Evolutionary conservation across 1,284 basidiomycete genomes (phyloP).

Genomic region (Phellinidium pouzarii): DNA sequence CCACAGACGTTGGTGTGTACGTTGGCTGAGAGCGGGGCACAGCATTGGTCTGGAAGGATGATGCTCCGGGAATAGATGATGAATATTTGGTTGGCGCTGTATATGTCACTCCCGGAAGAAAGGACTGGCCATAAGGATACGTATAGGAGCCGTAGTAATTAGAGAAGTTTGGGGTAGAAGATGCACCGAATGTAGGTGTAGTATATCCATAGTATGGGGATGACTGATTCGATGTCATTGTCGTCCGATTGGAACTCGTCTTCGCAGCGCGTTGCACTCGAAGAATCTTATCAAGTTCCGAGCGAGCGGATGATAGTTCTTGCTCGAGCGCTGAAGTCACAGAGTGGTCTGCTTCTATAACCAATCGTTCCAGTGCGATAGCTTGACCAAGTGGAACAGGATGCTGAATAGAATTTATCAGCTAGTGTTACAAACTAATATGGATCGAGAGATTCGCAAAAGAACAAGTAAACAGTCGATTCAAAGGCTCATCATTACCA

Average conservation of each 20-base stretch:
- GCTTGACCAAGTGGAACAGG: constrained; percentile 53
- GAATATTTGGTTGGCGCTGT: constrained; percentile 31
- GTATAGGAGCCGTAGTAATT: constrained; percentile 34
- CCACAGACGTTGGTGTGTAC: constrained; percentile 27
- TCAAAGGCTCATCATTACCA: constrained; percentile 4
- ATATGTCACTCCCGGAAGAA: constrained; percentile 19
- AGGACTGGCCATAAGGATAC: constrained; percentile 33
- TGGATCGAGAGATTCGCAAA: not conserved
- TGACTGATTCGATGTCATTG: constrained; percentile 17
- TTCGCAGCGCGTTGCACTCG: constrained; percentile 47
- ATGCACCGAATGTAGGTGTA: constrained; percentile 21
- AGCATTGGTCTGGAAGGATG: constrained; percentile 6
- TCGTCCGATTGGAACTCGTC: not conserved
- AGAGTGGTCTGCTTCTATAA: constrained; percentile 56
- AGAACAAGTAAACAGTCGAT: constrained; percentile 4
- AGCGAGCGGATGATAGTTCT: constrained; percentile 53
- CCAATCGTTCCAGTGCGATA: constrained; percentile 52
- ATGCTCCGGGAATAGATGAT: constrained; percentile 35
- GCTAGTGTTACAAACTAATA: constrained; percentile 7
- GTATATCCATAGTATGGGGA: constrained; percentile 10
- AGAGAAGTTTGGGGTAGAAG: constrained; percentile 26
- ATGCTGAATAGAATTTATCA: constrained; percentile 36
- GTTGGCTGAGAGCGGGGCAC: constrained; percentile 28
- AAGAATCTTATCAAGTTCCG: constrained; percentile 60
- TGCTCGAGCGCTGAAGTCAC: constrained; percentile 49